Base-by-base conservation (phyloP, 1,284 basidiomycete genomes). In the Cystobasidium slooffiae region DNA sequence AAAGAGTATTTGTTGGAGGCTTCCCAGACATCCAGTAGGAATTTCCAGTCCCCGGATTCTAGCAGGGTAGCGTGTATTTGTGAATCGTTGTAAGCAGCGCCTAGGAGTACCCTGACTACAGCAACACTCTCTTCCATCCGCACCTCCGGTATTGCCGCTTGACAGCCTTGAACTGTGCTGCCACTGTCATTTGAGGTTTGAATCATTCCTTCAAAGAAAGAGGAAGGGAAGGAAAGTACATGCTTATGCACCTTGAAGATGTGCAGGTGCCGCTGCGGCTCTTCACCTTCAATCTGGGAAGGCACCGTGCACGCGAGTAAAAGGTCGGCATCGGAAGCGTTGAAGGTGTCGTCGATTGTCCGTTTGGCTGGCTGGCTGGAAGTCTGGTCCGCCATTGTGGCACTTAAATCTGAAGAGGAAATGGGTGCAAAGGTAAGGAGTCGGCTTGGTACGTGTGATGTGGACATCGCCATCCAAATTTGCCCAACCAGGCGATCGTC, bases 181-280 rank as follows among this genome's bases (percentile, higher is more conserved):
- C 20, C 31, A 16, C 3, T 41, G 37, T 22, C 56, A 8, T 58
- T 10, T 22, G 24, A 22, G 53, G 20, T 18, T 31, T 4, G 6
- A 5, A 58, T 6, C 56, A 58, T 39, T 18, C 43, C 37, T 5
- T 56, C 56, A n/a, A 58, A 58, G 56, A 58, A 39, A 16, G 56
- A 41, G 7, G 56, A 58, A 41, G 56, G 56, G 4, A 41, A 10
- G 3, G 56, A 31, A 9, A 58, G 56, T 6, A 41, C 56, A 18
- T 58, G 39, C 3, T n/a, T 31, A 18, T 58, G 31, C 6, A 58
- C 56, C 43, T 58, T 41, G 56, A 52, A 52, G 22, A 52, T 52
- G 22, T 52, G 51, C 51, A 9, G n/a, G 16, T 52, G 51, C 8
- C 18, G 51, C 10, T 20, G 51, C 6, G 22, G 7, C 51, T 9